These are phyloP conservation scores for Ramaria sp. DNA, from an alignment of 768 basidiomycete genomes.

Conservation along the genomic window DNA sequence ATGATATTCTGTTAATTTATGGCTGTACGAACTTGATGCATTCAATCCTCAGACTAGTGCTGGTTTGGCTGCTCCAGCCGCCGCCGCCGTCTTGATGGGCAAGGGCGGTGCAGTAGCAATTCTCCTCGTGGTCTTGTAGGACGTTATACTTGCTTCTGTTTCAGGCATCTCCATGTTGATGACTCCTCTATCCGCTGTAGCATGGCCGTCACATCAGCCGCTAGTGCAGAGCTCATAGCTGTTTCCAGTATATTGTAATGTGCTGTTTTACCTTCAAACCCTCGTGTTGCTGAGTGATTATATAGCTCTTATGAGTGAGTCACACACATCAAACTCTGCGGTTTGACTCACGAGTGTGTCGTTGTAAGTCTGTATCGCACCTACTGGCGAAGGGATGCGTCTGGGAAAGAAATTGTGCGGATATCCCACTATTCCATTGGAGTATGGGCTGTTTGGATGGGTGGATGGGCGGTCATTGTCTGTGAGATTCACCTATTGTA, in stretches of 20 bases:
- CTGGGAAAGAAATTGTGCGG: constrained; percentile 29
- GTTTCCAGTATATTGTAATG: constrained; percentile 34
- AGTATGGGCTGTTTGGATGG: constrained; percentile 35
- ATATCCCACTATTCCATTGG: constrained; percentile 30
- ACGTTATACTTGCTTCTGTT: background rate
- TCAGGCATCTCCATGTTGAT: background rate
- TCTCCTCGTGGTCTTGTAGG: constrained; percentile 32
- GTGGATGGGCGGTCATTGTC: constrained; percentile 30
- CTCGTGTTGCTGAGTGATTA: background rate
- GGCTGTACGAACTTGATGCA: background rate
- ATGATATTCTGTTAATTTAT: background rate
- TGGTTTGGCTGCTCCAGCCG: constrained; percentile 35
- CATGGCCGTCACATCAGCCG: constrained; percentile 38
- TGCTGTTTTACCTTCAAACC: constrained; percentile 12
- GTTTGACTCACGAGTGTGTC: background rate
- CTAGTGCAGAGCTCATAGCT: constrained; percentile 35
- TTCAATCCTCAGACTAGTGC: constrained; percentile 22
- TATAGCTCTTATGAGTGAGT: constrained; percentile 36
- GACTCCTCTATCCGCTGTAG: constrained; percentile 9
- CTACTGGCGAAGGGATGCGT: constrained; percentile 27
- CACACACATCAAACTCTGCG: background rate
- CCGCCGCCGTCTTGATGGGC: constrained; percentile 35
- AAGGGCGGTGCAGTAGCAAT: constrained; percentile 33
- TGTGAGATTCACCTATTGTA: background rate
- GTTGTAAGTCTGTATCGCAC: constrained; percentile 21